Evolutionary conservation across 1,284 basidiomycete species (phyloP).

Genomic region (Cerrena zonata): DNA sequence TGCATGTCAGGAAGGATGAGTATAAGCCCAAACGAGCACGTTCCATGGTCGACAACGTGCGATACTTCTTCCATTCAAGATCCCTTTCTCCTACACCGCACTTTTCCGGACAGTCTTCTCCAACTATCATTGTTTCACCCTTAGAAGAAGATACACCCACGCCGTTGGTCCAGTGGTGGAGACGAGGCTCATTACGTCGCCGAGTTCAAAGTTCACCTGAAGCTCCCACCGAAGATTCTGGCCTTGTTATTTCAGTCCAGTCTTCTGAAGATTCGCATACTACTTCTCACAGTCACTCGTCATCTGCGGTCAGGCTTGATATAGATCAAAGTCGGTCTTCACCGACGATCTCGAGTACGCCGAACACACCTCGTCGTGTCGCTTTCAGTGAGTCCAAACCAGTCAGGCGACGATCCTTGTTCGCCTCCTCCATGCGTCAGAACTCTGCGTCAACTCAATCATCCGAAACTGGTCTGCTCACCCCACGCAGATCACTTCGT

Average conservation of each 20-base stretch:
- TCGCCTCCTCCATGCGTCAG: not conserved
- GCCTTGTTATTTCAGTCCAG: slow-evolving; percentile 11
- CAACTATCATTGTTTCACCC: slow-evolving; percentile 9
- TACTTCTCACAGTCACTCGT: slow-evolving; percentile 3
- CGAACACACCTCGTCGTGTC: slow-evolving; percentile 4
- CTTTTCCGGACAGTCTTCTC: slow-evolving; percentile 15
- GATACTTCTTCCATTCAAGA: slow-evolving; percentile 36
- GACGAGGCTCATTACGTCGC: slow-evolving; percentile 41
- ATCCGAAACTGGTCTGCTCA: not conserved
- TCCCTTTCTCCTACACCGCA: slow-evolving; percentile 21
- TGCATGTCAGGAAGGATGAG: slow-evolving; percentile 19
- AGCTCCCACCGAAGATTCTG: slow-evolving; percentile 23
- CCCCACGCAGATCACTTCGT: slow-evolving; percentile 6
- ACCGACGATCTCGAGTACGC: not conserved
- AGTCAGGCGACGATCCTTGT: slow-evolving; percentile 4
- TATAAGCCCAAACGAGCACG: slow-evolving; percentile 38
- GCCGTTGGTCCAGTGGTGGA: slow-evolving; percentile 40
- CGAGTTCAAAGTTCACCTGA: slow-evolving; percentile 47
- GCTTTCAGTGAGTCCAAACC: slow-evolving; percentile 7
- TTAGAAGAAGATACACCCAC: slow-evolving; percentile 27
- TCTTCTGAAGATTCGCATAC: slow-evolving; percentile 12
- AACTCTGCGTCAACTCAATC: not conserved
- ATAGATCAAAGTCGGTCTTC: slow-evolving; percentile 2
- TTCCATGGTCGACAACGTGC: slow-evolving; percentile 47
- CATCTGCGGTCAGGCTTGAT: not conserved